Percentiles rank a stretch among this genome's conserved stretches.
Evolutionary conservation across 345 rosid genomes (phyloP).

Genomic region (Noccaea bulbosa): DNA sequence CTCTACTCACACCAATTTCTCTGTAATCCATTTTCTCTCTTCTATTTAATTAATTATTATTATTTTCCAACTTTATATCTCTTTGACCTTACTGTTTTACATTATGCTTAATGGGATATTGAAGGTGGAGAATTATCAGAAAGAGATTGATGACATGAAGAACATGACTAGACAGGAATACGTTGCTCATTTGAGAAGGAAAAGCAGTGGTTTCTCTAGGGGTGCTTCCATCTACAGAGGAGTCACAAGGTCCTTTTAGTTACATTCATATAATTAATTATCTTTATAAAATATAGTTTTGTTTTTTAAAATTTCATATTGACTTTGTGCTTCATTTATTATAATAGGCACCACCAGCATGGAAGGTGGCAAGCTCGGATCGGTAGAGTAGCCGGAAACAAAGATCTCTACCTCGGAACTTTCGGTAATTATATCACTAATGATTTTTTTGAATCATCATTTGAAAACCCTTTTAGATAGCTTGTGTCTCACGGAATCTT

Average conservation of each 20-base stretch:
- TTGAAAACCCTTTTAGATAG: neutral
- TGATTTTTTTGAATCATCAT: neutral
- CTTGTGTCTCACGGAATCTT: slow-evolving; percentile 18
- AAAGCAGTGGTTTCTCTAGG: slow-evolving; percentile 98
- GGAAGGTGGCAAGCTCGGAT: slow-evolving; percentile 99
- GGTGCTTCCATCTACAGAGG: slow-evolving; percentile 99
- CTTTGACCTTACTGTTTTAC: slow-evolving; percentile 28
- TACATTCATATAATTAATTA: neutral
- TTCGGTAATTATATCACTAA: slow-evolving; percentile 57
- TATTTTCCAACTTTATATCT: slow-evolving; percentile 3
- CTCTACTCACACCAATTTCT: slow-evolving; percentile 83
- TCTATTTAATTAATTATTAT: slow-evolving; percentile 4
- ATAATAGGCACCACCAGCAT: slow-evolving; percentile 85
- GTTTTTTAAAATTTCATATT: slow-evolving; percentile 7
- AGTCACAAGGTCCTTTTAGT: slow-evolving; percentile 70
- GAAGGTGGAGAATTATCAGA: slow-evolving; percentile 77
- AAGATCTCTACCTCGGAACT: slow-evolving; percentile 97
- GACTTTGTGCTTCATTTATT: slow-evolving; percentile 10
- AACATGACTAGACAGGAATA: slow-evolving; percentile 88
- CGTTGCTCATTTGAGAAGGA: slow-evolving; percentile 93
- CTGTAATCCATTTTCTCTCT: slow-evolving; percentile 52
- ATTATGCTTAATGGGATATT: neutral
- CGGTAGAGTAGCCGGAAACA: slow-evolving; percentile 98
- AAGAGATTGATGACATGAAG: slow-evolving; percentile 84
- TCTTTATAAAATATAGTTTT: neutral